phyloP scores from a whole-genome alignment of 2,329 filamentous ascomycete genomes.

The Bipolaris gigantea region DNA sequence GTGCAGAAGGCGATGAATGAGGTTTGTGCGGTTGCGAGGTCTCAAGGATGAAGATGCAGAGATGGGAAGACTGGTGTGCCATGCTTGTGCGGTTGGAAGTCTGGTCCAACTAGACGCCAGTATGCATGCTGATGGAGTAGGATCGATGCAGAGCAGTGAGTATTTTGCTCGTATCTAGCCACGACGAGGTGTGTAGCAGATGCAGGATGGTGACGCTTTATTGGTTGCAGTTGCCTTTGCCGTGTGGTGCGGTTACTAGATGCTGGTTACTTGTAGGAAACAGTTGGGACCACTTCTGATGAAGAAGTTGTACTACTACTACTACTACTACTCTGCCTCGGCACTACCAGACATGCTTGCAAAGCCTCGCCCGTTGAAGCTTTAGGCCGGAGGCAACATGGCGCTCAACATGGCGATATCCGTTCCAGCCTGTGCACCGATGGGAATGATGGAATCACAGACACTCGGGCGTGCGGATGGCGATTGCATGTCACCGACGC shows the following conservation, averaged over 20 bases:
- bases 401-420: slow-evolving; percentile 49
- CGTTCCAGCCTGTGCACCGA: slow-evolving; percentile 35
- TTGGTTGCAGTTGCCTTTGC: background rate
- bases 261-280: background rate
- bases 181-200: background rate
- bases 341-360: background rate
- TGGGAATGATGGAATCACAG: slow-evolving; percentile 16
- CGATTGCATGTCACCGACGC: slow-evolving; percentile 31
- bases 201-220: background rate
- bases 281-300: background rate
- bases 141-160: background rate
- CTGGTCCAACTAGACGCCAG: background rate
- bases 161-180: background rate
- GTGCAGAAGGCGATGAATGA: background rate
- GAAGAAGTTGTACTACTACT: background rate
- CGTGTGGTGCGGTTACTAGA: background rate
- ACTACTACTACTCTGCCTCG: no score
- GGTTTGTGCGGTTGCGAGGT: background rate
- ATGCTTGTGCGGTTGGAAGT: background rate
- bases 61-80: background rate
- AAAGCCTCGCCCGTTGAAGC: slow-evolving; percentile 9
- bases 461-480: slow-evolving; percentile 11
- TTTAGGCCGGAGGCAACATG: slow-evolving; percentile 50
- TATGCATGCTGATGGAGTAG: background rate
- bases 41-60: background rate